Evolutionary conservation across 2,329 filamentous ascomycete genomes (phyloP).

Genomic region (Mycosphaerella sp.): DNA sequence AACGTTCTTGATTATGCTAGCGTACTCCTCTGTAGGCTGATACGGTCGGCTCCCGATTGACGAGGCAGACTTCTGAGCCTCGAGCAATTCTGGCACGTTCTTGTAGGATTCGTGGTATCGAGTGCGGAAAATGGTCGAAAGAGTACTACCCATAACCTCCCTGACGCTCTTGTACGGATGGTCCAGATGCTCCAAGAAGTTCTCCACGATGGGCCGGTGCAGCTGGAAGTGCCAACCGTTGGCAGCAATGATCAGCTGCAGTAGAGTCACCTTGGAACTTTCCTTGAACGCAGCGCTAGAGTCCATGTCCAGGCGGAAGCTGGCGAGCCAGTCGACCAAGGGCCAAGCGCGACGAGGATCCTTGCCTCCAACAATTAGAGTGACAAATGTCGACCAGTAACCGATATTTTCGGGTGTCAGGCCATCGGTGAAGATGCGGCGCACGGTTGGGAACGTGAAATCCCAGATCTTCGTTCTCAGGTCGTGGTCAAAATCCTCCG

Average conservation of each 20-base stretch:
- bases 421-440: slow-evolving; percentile 80
- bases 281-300: slow-evolving; percentile 99
- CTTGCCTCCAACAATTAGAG: slow-evolving; percentile 79
- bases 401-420: slow-evolving; percentile 88
- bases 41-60: slow-evolving; percentile 83
- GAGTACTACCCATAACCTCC: slow-evolving; percentile 84
- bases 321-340: slow-evolving; percentile 71
- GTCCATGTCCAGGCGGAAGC: slow-evolving; percentile 85
- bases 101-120: slow-evolving; percentile 91
- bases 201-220: slow-evolving; percentile 76
- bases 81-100: slow-evolving; percentile 66
- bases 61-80: slow-evolving; percentile 70
- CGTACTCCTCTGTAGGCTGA: slow-evolving; percentile 66
- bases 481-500: slow-evolving; percentile 67
- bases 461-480: slow-evolving; percentile 74
- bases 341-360: slow-evolving; percentile 85
- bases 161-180: slow-evolving; percentile 97
- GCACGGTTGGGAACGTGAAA: slow-evolving; percentile 82
- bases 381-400: slow-evolving; percentile 93
- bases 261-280: slow-evolving; percentile 85
- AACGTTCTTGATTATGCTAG: slow-evolving; percentile 62
- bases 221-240: slow-evolving; percentile 94
- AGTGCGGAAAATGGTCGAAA: slow-evolving; percentile 82
- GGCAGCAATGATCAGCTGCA: slow-evolving; percentile 82
- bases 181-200: slow-evolving; percentile 87